phyloP scores from a whole-genome alignment of 176 grass and related monocot species.

The Phoenix dactylifera region DNA sequence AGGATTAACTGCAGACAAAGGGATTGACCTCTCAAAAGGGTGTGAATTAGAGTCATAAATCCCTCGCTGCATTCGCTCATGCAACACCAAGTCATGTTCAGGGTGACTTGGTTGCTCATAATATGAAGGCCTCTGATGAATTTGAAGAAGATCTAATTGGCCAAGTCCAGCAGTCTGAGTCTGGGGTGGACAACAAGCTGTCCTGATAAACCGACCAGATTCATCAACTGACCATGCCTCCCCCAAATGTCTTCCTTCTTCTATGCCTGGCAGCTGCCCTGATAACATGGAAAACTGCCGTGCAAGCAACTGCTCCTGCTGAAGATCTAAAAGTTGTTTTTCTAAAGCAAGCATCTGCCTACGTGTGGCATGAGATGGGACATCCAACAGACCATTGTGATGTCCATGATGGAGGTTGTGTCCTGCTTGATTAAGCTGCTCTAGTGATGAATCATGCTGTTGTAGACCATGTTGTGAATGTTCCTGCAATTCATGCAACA shows the following conservation, averaged over 20 bases:
- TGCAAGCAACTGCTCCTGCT: slow-evolving; percentile 78
- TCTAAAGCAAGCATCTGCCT: slow-evolving; percentile 75
- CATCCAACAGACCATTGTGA: slow-evolving; percentile 58
- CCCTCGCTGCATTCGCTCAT: slow-evolving; percentile 55
- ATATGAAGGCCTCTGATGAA: slow-evolving; percentile 36
- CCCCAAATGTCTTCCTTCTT: slow-evolving; percentile 71
- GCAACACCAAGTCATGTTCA: slow-evolving; percentile 50
- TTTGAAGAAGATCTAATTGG: slow-evolving; percentile 53
- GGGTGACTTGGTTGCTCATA: slow-evolving; percentile 51
- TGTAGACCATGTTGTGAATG: slow-evolving; percentile 59
- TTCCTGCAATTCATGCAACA: slow-evolving; percentile 67
- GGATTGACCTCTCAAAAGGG: slow-evolving; percentile 58
- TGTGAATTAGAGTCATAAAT: slow-evolving; percentile 31
- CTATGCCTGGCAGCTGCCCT: slow-evolving; percentile 47
- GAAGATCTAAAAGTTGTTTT: slow-evolving; percentile 80
- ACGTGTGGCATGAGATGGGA: slow-evolving; percentile 51
- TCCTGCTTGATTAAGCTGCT: slow-evolving; percentile 85
- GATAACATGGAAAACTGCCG: slow-evolving; percentile 49
- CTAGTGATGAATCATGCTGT: slow-evolving; percentile 77
- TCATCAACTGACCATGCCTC: slow-evolving; percentile 66
- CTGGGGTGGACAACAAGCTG: slow-evolving; percentile 48
- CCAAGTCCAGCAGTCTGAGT: slow-evolving; percentile 35
- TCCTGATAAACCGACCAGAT: slow-evolving; percentile 45
- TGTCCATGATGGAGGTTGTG: slow-evolving; percentile 47
- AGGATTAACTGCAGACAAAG: slow-evolving; percentile 47